phyloP scores from a whole-genome alignment of 176 grass and related monocot genomes.

The Stipa capillata region DNA sequence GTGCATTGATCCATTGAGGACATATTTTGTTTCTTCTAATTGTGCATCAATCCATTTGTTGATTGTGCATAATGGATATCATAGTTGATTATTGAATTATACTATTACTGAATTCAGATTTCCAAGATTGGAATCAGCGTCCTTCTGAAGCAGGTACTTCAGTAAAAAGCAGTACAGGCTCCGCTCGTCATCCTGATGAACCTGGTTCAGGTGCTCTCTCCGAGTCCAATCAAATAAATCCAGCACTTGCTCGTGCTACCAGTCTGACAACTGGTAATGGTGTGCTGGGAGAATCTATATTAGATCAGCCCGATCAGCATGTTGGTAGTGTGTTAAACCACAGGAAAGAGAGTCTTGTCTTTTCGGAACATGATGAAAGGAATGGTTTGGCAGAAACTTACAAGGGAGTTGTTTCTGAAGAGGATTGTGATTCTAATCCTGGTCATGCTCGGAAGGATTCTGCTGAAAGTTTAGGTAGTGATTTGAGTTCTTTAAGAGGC shows the following conservation, averaged over 20 bases:
- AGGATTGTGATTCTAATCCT: conserved; percentile 32
- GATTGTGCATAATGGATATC: not conserved
- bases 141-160: conserved; percentile 52
- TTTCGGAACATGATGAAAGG: conserved; percentile 35
- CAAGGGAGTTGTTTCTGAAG: conserved; percentile 41
- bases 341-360: conserved; percentile 25
- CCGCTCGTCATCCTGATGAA: conserved; percentile 25
- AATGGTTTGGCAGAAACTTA: conserved; percentile 25
- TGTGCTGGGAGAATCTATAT: conserved; percentile 44
- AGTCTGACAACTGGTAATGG: conserved; percentile 45
- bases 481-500: conserved; percentile 92
- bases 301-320: conserved; percentile 30
- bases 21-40: not conserved
- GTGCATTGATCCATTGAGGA: not conserved
- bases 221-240: conserved; percentile 29
- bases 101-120: conserved; percentile 49
- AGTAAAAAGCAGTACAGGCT: conserved; percentile 15
- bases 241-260: conserved; percentile 3
- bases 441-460: conserved; percentile 75
- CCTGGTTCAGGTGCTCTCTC: conserved; percentile 32
- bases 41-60: conserved; percentile 4
- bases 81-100: conserved; percentile 7
- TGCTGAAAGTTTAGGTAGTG: conserved; percentile 86
- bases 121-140: conserved; percentile 52
- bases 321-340: conserved; percentile 22